These are phyloP conservation scores for Fremontodendron californicum DNA, from an alignment of 345 rosid genomes.

Conservation along the genomic window DNA sequence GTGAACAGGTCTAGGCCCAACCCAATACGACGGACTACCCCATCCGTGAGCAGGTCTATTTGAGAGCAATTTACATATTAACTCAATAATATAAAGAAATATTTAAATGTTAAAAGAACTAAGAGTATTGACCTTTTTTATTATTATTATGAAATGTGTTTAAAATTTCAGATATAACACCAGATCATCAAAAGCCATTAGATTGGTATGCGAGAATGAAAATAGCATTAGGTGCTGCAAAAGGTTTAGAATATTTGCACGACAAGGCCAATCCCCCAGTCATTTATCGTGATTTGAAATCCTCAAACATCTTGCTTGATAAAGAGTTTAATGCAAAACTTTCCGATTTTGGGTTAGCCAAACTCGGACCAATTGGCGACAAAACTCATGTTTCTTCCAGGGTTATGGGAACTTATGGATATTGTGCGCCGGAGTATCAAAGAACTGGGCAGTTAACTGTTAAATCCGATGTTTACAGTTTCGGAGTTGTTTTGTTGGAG, in stretches of 20 bases:
- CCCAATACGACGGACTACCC: too few species aligned
- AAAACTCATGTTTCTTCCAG: conserved; percentile 78
- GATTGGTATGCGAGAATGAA: conserved; percentile 82
- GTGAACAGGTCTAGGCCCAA: too few species aligned
- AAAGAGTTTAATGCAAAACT: conserved; percentile 61
- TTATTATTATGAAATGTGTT: too few species aligned
- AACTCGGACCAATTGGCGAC: conserved; percentile 86
- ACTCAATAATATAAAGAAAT: too few species aligned
- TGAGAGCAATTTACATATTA: too few species aligned
- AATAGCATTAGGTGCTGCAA: conserved; percentile 81
- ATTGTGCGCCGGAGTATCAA: conserved; percentile 94
- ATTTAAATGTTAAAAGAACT: too few species aligned
- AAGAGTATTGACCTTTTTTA: too few species aligned
- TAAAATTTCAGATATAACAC: conserved; percentile 48
- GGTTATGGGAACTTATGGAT: conserved; percentile 96
- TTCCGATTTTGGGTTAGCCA: conserved; percentile 91
- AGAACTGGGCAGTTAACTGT: conserved; percentile 79
- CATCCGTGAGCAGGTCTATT: too few species aligned
- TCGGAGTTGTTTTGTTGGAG: conserved; percentile 90
- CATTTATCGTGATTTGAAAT: conserved; percentile 79
- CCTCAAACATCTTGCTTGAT: conserved; percentile 86
- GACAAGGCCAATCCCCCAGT: conserved; percentile 91
- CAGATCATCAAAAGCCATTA: conserved; percentile 48
- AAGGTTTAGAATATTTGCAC: conserved; percentile 81
- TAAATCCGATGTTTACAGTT: conserved; percentile 91